Evolutionary conservation across 352 stramenopile genomes (phyloP), one percentile per base, ranked within the genome.

Genomic region (Phytophthora tentaculata): DNA sequence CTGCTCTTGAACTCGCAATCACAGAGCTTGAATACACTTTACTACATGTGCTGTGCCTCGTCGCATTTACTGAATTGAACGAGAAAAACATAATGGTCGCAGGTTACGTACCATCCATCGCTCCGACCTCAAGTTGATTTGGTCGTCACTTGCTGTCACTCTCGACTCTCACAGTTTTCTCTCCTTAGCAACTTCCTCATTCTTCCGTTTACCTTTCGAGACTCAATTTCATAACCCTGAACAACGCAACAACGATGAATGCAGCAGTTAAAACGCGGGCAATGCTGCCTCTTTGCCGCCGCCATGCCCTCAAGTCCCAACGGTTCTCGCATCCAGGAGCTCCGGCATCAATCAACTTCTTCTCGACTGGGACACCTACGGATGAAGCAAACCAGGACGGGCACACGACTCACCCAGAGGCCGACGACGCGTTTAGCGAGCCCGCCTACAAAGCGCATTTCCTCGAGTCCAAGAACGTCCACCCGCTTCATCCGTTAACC

Each of bases 391-490:
- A 56, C 17, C 47, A 57, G 14, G 19, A 23, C 8, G 43, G 51
- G 9, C 44, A 43, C 17, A 49, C 54, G 20, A 17, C 10, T 22
- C 32, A 35, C 14, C 39, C 50, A 1, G 59, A 73, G 32, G 50
- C 54, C 5, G 22, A 45, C 3, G 65, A 74, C 29, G 64, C 59
- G 16, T 66, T 57, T 22, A 71, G 47, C 20, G 66, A 74, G 29
- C 56, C 65, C 45, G 61, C 65, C 0, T 73, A 69, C 55, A 71
- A 68, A 23, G 41, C 70, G 17, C 70, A 78, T 24, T 78, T 78
- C 61, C 43, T 63, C 14, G 57, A 78, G 43, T 71, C 70, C 24
- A 60, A 61, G 58, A 28, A 67, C 23, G 39, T 67, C 3, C 64
- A 73, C 43, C 53, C 69, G 20, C 45, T 71, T 17, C 57, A 48